A percentile compares a stretch with the other conserved stretches of the same genome.
Evolutionary conservation across 2,329 filamentous ascomycete genomes (phyloP).

Genomic region (Fusarium caatingaense): DNA sequence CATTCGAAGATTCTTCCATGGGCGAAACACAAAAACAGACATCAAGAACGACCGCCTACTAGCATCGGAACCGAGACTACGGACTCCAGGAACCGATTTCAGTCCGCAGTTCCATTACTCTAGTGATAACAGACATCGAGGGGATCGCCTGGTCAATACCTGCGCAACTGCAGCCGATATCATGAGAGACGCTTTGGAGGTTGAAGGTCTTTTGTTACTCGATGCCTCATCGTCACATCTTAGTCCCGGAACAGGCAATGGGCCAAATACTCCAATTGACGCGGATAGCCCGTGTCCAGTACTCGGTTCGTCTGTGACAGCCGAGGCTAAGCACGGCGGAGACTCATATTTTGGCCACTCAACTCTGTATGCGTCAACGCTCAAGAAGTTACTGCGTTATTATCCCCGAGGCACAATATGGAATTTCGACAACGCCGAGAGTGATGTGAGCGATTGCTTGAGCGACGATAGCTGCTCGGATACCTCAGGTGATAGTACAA

Average conservation of each 20-base stretch:
- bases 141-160: not conserved
- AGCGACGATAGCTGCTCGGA: not conserved
- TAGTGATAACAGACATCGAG: not conserved
- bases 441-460: not conserved
- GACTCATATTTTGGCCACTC: not conserved
- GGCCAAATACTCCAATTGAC: accelerated
- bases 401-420: conserved; percentile 1
- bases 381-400: not conserved
- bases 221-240: not conserved
- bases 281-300: not conserved
- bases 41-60: not conserved
- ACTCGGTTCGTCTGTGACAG: not conserved
- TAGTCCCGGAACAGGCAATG: not conserved
- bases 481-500: accelerated
- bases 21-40: not conserved
- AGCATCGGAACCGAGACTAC: not conserved
- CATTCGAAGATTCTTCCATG: not conserved
- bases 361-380: accelerated
- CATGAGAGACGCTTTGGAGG: not conserved
- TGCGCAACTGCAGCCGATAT: not conserved
- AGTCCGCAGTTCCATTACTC: not conserved
- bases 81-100: not conserved
- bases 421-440: not conserved
- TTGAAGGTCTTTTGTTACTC: not conserved
- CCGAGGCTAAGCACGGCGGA: accelerated